Base-by-base conservation (phyloP, 768 basidiomycete species). In the Mycena galericulata region DNA sequence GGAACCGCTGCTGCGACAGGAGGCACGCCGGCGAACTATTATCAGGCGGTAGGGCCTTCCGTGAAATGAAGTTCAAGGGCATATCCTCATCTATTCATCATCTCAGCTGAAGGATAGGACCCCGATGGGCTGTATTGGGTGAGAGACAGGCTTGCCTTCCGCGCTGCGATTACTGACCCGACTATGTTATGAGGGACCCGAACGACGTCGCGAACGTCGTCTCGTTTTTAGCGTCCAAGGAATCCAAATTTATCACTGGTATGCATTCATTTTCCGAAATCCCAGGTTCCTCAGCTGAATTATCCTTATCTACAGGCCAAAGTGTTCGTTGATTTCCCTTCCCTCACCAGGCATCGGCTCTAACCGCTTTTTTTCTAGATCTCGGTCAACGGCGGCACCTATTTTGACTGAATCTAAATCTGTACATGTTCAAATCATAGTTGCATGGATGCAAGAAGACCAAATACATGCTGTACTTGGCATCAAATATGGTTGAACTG, bases 171-270 rank as follows among this genome's bases (percentile, higher is more conserved):
- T 36, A 30, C 56, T 66, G 57, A 54, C 56, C 60, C 58, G 58
- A n/a, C n/a, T n/a, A n/a, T 41, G 20, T 70, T 18, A 8, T 17
- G 34, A 79, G 49, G 54, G 62, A 47, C 4, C 46, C 62, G n/a
- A 26, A 38, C 10, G 67, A 68, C 32, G 62, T 81, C 34, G 77
- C 79, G 1, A 67, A 67, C 15, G 47, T 79, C 3, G 80, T 81
- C 4, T 77, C 80, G 11, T 80, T 78, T 70, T 70, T 81, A 22
- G 79, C 76, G 12, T 76, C 78, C 9, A 64, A 74, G 24, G 76
- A 80, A 26, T 77, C 80, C 1, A 56, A 65, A 38, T 80, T 75
- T 38, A 75, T 79, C 15, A 79, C 80, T 0, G 80, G 80, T 74
- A 29, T n/a, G 29, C 55, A 20, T 47, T 24, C 6, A 9, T 18